These are phyloP conservation scores for Serendipita indica DNA, from an alignment of 768 basidiomycete genomes.

Conservation along the genomic window DNA sequence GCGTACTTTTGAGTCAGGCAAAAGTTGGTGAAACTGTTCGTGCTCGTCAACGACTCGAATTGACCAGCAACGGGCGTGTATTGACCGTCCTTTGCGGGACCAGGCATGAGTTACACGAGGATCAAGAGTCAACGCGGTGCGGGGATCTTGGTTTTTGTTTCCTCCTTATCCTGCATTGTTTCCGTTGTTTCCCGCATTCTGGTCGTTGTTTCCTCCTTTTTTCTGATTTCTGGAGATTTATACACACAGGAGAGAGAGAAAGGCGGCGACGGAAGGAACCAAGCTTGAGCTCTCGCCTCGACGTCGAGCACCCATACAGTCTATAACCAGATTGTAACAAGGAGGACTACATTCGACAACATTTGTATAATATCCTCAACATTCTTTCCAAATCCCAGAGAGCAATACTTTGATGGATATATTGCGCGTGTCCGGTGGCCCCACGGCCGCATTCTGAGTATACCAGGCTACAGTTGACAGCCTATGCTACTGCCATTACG, in stretches of 20 bases:
- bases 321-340: too few relatives aligned
- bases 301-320: too few relatives aligned
- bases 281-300: too few relatives aligned
- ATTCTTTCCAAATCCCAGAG: too few relatives aligned
- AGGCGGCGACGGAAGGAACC: neutral
- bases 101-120: conserved; percentile 33
- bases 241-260: neutral
- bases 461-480: too few relatives aligned
- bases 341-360: too few relatives aligned
- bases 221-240: neutral
- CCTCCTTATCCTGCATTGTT: conserved; percentile 14
- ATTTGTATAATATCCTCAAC: too few relatives aligned
- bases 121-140: conserved; percentile 28
- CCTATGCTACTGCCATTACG: too few relatives aligned
- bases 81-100: conserved; percentile 38
- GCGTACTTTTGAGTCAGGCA: neutral
- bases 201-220: neutral
- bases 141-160: conserved; percentile 6
- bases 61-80: conserved; percentile 32
- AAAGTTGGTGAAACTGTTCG: conserved; percentile 37
- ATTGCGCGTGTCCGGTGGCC: too few relatives aligned
- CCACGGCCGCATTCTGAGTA: too few relatives aligned
- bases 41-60: conserved; percentile 36
- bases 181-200: conserved; percentile 8
- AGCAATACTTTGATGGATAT: too few relatives aligned